Evolutionary conservation across 2,329 filamentous ascomycete genomes (phyloP).

Genomic region (Calonectria hongkongensis): DNA sequence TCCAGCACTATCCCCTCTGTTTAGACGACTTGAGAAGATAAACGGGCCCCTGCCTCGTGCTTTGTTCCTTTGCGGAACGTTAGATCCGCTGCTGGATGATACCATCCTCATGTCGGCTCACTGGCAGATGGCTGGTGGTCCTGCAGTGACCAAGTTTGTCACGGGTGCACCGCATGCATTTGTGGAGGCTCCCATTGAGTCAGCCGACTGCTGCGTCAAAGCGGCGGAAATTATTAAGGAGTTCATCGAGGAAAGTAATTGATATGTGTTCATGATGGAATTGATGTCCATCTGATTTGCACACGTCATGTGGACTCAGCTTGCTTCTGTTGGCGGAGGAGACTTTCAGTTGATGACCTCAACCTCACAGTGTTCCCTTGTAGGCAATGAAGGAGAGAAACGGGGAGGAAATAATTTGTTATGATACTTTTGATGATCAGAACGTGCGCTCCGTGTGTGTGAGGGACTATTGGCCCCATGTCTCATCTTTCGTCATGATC

Average conservation of each 20-base stretch:
- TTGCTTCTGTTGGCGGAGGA: not conserved
- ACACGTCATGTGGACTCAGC: not conserved
- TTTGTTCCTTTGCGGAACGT: conserved; percentile 43
- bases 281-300: no score
- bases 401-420: not conserved
- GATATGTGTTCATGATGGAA: not conserved
- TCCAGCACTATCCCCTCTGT: conserved; percentile 35
- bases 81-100: conserved; percentile 44
- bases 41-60: conserved; percentile 32
- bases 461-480: not conserved
- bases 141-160: conserved; percentile 39
- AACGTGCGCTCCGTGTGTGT: not conserved
- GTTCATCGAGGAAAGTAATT: conserved; percentile 26
- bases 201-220: conserved; percentile 20
- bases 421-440: not conserved
- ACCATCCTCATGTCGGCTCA: conserved; percentile 43
- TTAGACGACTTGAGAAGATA: conserved; percentile 29
- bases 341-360: not conserved
- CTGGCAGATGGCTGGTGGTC: conserved; percentile 42
- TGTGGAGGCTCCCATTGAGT: conserved; percentile 31
- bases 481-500: conserved; percentile 17
- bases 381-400: not conserved
- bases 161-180: conserved; percentile 41
- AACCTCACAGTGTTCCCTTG: not conserved
- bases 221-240: conserved; percentile 20